Conservation (phyloP, 2,329 filamentous ascomycete genomes). For the Cytospora schulzeri region DNA sequence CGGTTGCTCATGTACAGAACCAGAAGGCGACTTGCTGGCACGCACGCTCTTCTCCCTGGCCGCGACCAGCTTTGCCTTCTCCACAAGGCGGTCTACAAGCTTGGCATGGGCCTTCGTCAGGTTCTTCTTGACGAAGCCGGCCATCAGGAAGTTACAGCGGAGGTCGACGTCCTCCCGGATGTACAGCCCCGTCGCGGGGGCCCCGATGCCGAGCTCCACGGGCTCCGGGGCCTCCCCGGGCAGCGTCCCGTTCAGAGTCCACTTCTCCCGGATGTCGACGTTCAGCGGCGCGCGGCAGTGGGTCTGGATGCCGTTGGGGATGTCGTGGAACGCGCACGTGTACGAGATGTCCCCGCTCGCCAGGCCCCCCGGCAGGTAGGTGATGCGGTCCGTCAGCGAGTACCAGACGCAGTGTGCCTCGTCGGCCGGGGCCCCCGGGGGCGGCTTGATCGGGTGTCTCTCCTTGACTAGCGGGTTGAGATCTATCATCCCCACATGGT, state of each 20-base stretch:
- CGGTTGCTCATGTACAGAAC: slow-evolving; percentile 4
- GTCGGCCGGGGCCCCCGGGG: slow-evolving; percentile 66
- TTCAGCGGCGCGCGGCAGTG: slow-evolving; percentile 83
- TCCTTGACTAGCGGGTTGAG: slow-evolving; percentile 81
- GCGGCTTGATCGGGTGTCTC: slow-evolving; percentile 68
- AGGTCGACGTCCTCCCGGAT: slow-evolving; percentile 85
- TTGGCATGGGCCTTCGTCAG: slow-evolving; percentile 73
- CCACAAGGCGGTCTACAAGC: slow-evolving; percentile 66
- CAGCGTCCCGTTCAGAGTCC: slow-evolving; percentile 72
- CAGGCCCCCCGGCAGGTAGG: slow-evolving; percentile 70
- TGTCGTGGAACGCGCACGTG: slow-evolving; percentile 78
- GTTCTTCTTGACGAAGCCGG: slow-evolving; percentile 78
- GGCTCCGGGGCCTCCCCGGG: slow-evolving; percentile 69
- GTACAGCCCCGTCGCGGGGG: slow-evolving; percentile 71
- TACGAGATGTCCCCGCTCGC: slow-evolving; percentile 72
- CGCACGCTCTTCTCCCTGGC: slow-evolving; percentile 21
- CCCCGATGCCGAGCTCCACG: slow-evolving; percentile 66
- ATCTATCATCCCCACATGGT: slow-evolving; percentile 83
- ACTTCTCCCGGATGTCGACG: slow-evolving; percentile 76
- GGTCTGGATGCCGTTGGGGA: slow-evolving; percentile 73
- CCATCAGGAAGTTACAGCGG: slow-evolving; percentile 76
- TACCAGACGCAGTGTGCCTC: slow-evolving; percentile 79
- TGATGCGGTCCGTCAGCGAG: slow-evolving; percentile 73
- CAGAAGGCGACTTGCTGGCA: neutral
- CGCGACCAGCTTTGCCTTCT: slow-evolving; percentile 47